Evolutionary conservation across 2,329 filamentous ascomycete genomes (phyloP), one percentile per base, ranked within the genome.

Genomic region (Cryphonectria carpinicola): DNA sequence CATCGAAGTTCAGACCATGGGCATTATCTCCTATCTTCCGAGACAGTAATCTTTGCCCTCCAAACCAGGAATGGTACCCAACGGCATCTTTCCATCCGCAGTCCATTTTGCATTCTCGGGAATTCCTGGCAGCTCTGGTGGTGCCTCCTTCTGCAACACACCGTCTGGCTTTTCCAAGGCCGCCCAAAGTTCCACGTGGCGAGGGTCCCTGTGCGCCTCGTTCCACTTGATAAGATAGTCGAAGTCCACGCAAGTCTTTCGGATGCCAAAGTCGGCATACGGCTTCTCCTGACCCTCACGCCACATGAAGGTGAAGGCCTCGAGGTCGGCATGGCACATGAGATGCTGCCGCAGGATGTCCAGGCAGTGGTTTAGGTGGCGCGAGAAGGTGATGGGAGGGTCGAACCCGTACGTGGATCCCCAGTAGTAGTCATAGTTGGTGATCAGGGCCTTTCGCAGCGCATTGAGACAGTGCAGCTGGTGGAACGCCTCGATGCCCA

Each of bases 401-500:
- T 66, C 60, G 46, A 70, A 66, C 7, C 39, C 63, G 46, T 66
- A 49, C 32, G 68, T 49, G 22, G 63, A 58, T n/a, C 68, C 52
- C 28, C 54, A 63, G 19, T 63, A 52, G 63, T 66, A 66, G 49
- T 70, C 43, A 56, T 70, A 60, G 14, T 66, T 39, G 28, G 56
- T 41, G 68, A 66, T 35, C 43, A 70, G 54, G 4, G 41, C 60
- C 68, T 70, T 70, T 6, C 63, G 68, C n/a, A 70, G 37, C 25
- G 63, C 37, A 41, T 70, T 66, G 39, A 70, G 68, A n/a, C 68
- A 70, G 63, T 70, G 68, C 22, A 70, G 37, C 52, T 70, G 68
- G 63, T 70, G 68, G 25, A 70, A 70, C 41, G 56, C 68, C 35
- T 70, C 68, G 54, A 70, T 70, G n/a, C 61, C 61, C 61, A 64